Conservation (phyloP, 495 filamentous ascomycete species). For the Ascobolus immersus region DNA sequence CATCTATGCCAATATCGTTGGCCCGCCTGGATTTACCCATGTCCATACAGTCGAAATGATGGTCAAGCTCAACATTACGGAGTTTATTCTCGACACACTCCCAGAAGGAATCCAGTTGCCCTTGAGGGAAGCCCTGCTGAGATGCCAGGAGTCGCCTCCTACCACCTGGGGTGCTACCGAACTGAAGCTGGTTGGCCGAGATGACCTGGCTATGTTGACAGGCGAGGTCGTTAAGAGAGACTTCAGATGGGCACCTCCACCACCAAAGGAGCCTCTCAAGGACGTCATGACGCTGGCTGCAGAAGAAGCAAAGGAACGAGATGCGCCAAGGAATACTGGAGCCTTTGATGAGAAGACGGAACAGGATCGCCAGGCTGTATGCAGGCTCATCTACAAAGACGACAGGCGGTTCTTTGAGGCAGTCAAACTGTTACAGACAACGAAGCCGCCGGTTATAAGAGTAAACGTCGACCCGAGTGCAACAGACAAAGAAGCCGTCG, state of each 20-base stretch:
- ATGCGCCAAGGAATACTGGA: no score
- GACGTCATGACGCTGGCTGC: no score
- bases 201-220: slow-evolving; percentile 52
- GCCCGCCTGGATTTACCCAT: slow-evolving; percentile 17
- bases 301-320: no score
- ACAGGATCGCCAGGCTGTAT: slow-evolving; percentile 54
- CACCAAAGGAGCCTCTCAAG: no score
- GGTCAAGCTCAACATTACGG: slow-evolving; percentile 30
- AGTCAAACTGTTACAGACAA: slow-evolving; percentile 47
- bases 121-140: slow-evolving; percentile 56
- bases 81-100: slow-evolving; percentile 42
- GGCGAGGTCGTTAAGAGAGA: no score
- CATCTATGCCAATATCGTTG: slow-evolving; percentile 19
- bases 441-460: slow-evolving; percentile 46
- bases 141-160: slow-evolving; percentile 58
- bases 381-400: slow-evolving; percentile 65
- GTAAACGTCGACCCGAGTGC: slow-evolving; percentile 50
- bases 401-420: slow-evolving; percentile 73
- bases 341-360: slow-evolving; percentile 43
- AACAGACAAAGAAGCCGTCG: slow-evolving; percentile 65
- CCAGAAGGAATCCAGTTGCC: slow-evolving; percentile 59
- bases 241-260: no score
- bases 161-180: slow-evolving; percentile 44
- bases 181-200: slow-evolving; percentile 51
- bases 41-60: slow-evolving; percentile 34